Evolutionary conservation across 345 rosid species (phyloP), one percentile per base, ranked within the genome.

Genomic region (Eutrema heterophyllum): DNA sequence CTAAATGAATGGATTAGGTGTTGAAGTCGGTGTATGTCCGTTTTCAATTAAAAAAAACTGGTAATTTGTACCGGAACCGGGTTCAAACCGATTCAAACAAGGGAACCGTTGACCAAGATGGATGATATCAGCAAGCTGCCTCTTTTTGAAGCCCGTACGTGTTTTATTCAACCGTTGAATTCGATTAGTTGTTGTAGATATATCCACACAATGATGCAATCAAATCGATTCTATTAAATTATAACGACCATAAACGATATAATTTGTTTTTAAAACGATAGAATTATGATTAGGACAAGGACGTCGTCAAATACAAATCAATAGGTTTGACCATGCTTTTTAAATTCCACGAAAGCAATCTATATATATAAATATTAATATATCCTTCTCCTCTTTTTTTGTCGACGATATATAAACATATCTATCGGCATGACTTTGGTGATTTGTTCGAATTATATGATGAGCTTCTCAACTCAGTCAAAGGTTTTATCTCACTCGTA

Each of bases 181-280:
- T 14, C 9, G 12, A 14, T 41, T 41, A 41, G 36, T 26, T 50
- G 55, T 21, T 10, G n/a, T 9, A 24, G 21, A 61, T 33, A 13
- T 29, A 29, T 15, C 32, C 55, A 57, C 35, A 16, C 4, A 8
- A 30, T 12, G 66, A 46, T 46, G 66, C 66, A 35, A 70, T 57
- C 56, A 29, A 33, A 36, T 44, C 36, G 58, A 16, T 29, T 13
- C 2, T 46, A 10, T 41, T 27, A 40, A 67, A 36, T 41, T 38
- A 14, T 67, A 54, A 68, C 72, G 62, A 68, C 62, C 62, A 16
- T 50, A 30, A 30, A 8, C 44, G 41, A 68, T 53, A 67, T 10
- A 24, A 15, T n/a, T 38, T n/a, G n/a, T n/a, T n/a, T n/a, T n/a
- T n/a, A n/a, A n/a, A n/a, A n/a, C n/a, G n/a, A n/a, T n/a, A n/a